Conservation (phyloP, 306 rosid species). For the Pueraria montana region DNA sequence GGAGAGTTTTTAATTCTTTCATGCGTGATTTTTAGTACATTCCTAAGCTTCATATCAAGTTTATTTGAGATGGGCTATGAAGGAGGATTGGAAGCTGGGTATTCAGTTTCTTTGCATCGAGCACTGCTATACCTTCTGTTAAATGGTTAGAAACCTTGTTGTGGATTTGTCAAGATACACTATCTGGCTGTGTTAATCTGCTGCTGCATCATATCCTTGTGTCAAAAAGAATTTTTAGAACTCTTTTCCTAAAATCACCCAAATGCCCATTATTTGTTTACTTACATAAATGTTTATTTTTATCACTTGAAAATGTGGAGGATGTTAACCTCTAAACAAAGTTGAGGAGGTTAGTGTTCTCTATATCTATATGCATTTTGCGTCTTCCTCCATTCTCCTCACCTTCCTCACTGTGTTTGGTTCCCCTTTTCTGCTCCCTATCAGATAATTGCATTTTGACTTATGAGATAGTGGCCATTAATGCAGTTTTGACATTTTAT, state of each 20-base stretch:
- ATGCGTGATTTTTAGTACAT: constrained; percentile 6
- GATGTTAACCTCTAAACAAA: constrained; percentile 28
- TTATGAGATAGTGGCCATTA: not conserved
- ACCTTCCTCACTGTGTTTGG: constrained; percentile 5
- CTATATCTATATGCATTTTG: constrained; percentile 2
- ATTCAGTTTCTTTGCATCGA: constrained; percentile 33
- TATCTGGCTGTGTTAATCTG: constrained; percentile 31
- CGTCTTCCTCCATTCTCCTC: not conserved
- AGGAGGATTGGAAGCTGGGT: constrained; percentile 17
- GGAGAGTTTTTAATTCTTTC: constrained; percentile 26
- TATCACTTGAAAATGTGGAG: constrained; percentile 17
- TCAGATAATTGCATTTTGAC: constrained; percentile 13
- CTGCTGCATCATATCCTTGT: constrained; percentile 14
- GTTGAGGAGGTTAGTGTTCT: constrained; percentile 15
- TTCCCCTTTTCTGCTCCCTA: constrained; percentile 13
- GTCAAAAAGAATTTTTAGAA: not conserved
- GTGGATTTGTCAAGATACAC: constrained; percentile 30
- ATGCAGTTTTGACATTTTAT: not conserved
- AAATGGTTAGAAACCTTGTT: constrained; percentile 24
- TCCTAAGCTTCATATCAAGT: constrained; percentile 28
- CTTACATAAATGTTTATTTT: constrained; percentile 32
- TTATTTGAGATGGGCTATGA: constrained; percentile 7
- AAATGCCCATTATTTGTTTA: constrained; percentile 23
- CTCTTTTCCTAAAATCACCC: constrained; percentile 19
- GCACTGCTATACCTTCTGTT: constrained; percentile 20